Percentiles rank a stretch among this genome's conserved stretches.
Conservation (phyloP, 352 stramenopile species). For the Phytophthora hibernalis region DNA sequence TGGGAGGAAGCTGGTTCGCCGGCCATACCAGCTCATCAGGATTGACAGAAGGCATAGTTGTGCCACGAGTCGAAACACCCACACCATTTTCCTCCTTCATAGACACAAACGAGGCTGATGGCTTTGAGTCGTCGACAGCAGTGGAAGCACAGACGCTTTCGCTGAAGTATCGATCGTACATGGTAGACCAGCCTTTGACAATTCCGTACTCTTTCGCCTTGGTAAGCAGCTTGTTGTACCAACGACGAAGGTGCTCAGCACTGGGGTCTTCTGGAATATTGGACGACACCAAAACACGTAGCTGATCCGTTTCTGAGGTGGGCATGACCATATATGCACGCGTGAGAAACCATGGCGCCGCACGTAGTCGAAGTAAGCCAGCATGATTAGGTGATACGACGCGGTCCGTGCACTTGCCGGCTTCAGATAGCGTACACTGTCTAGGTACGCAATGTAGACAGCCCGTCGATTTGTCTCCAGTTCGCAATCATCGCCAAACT, state of each 20-base stretch:
- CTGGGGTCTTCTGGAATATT: slow-evolving; percentile 94
- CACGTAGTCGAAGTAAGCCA: slow-evolving; percentile 96
- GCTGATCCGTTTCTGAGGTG: slow-evolving; percentile 93
- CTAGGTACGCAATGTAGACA: slow-evolving; percentile 88
- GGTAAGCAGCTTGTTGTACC: slow-evolving; percentile 93
- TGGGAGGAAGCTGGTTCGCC: slow-evolving; percentile 57
- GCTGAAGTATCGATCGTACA: slow-evolving; percentile 76
- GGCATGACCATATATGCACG: slow-evolving; percentile 97
- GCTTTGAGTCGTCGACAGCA: slow-evolving; percentile 10
- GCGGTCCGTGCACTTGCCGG: slow-evolving; percentile 84
- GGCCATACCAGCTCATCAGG: slow-evolving; percentile 90
- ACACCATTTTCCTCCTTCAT: slow-evolving; percentile 39
- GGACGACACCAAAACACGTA: slow-evolving; percentile 99
- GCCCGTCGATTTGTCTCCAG: slow-evolving; percentile 78
- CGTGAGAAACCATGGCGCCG: slow-evolving; percentile 94
- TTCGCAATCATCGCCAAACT: slow-evolving; percentile 79
- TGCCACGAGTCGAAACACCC: slow-evolving; percentile 60
- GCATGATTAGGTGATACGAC: slow-evolving; percentile 96
- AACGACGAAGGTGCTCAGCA: slow-evolving; percentile 92
- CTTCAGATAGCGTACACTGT: slow-evolving; percentile 86
- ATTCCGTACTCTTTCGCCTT: slow-evolving; percentile 71
- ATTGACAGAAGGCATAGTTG: slow-evolving; percentile 80
- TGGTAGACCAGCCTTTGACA: slow-evolving; percentile 68
- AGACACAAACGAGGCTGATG: slow-evolving; percentile 30
- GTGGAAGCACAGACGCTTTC: slow-evolving; percentile 21